Conservation (phyloP, 2,329 filamentous ascomycete genomes). For the Colletotrichum endophyticum region DNA sequence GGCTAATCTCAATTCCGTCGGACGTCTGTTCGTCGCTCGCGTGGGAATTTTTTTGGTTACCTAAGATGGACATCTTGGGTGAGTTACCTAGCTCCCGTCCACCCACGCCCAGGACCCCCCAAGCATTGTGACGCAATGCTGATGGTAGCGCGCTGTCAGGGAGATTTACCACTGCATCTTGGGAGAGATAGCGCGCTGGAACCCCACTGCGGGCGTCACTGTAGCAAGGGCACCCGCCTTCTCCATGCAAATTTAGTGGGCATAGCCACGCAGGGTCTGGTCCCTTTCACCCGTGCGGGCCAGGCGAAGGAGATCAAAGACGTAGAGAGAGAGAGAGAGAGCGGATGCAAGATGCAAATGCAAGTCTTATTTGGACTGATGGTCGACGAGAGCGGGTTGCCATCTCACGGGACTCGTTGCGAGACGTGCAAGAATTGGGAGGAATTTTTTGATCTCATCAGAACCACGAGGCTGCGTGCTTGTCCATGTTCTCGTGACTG, state of each 20-base stretch:
- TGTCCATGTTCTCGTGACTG: background rate
- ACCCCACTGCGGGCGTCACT: conserved; percentile 6
- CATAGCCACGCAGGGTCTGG: conserved; percentile 22
- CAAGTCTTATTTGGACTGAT: background rate
- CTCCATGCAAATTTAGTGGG: background rate
- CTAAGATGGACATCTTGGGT: background rate
- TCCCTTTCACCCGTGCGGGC: conserved; percentile 18
- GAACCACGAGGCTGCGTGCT: background rate
- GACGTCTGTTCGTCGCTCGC: background rate
- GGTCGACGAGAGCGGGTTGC: background rate
- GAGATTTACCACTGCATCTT: conserved; percentile 1
- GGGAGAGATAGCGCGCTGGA: background rate
- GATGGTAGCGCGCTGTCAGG: conserved; percentile 2
- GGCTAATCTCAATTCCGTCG: background rate
- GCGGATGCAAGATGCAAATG: conserved; percentile 5
- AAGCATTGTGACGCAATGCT: conserved; percentile 18
- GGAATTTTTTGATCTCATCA: background rate
- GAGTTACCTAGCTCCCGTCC: background rate
- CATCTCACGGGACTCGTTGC: conserved; percentile 5
- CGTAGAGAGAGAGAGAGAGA: background rate
- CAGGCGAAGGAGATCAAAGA: background rate
- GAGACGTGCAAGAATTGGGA: background rate
- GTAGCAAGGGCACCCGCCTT: conserved; percentile 1
- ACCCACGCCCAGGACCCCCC: background rate
- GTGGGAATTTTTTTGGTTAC: background rate